Evolutionary conservation across 2,329 filamentous ascomycete species (phyloP), one percentile per base, ranked within the genome.

Genomic region (Pseudogymnoascus sp.): DNA sequence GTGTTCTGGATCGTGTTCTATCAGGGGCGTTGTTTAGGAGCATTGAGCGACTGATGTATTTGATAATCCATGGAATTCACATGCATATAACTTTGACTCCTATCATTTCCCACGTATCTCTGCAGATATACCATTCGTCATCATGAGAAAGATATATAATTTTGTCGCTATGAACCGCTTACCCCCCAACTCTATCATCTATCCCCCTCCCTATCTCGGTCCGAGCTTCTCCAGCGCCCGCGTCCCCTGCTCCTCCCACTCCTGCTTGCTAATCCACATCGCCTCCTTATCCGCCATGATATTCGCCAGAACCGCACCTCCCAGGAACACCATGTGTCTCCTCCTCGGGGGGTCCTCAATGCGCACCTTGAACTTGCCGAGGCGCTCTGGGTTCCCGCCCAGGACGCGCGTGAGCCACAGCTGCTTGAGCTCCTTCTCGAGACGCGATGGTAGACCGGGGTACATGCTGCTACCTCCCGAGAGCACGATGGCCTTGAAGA

Each of bases 401-500:
- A 99, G 80, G 45, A 97, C 92, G 68, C 89, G 88, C 62, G 93
- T 97, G 67, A 99, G 84, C 95, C 95, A 99, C 70, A 99, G 80
- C 80, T 99, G 95, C 83, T 99, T 99, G 71, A 99, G 80, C 78
- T 99, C 95, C 83, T 99, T 99, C 80, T 99, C 95, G 77, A 99
- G 79, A 67, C 95, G 85, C 65, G 91, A 96, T 4, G 95, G 95
- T 68, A 99, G 82, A 64, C 95, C 95, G 0, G 95, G 95, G 77
- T 99, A 99, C 95, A 99, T 99, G 86, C 91, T 96, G 81, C 90
- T 96, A 69, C 95, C 95, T 68, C 95, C 95, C 43, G 92, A 97
- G 62, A 99, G 83, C 65, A 99, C 95, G 71, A 99, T 93, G 11
- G 95, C 95, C 81, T 96, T 97, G 85, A 95, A 99, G 65, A 99